A percentile compares a stretch with the other conserved stretches of the same genome.
Conservation (phyloP, 2,329 filamentous ascomycete genomes). For the Orbilia blumenaviensis region DNA sequence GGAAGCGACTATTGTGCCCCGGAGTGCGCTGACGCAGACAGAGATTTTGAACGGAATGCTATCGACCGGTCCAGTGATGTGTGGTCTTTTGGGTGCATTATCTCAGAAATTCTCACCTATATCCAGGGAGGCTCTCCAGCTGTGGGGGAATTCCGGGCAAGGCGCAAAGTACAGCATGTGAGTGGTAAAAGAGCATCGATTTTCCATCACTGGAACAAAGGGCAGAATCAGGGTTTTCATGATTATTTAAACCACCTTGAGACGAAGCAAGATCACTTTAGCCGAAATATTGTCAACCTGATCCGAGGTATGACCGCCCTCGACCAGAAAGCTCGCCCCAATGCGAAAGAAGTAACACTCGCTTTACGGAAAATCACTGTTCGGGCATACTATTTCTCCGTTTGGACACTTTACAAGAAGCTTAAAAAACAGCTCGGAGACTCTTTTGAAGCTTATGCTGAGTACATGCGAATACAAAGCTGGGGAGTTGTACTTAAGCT, state of each 20-base stretch:
- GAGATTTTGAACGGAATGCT: conserved; percentile 2
- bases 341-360: conserved; percentile 4
- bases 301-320: conserved; percentile 17
- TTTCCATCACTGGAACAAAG: conserved; percentile 16
- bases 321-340: conserved; percentile 7
- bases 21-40: conserved; percentile 54
- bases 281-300: not conserved
- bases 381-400: conserved; percentile 4
- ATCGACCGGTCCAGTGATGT: conserved; percentile 56
- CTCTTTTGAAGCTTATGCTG: conserved; percentile 39
- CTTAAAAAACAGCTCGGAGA: not conserved
- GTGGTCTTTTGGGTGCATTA: conserved; percentile 58
- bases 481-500: conserved; percentile 10
- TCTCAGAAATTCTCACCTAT: conserved; percentile 57
- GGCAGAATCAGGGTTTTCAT: not conserved
- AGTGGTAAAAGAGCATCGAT: not conserved
- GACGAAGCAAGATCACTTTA: not conserved
- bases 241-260: not conserved
- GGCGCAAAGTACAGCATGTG: conserved; percentile 16
- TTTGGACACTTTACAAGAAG: conserved; percentile 10
- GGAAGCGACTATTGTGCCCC: conserved; percentile 56
- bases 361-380: not conserved
- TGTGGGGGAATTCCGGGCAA: not conserved
- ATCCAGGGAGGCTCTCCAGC: conserved; percentile 1
- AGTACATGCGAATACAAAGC: conserved; percentile 27